phyloP scores from a whole-genome alignment of 139 green algal genomes.

The Coelastrella sp. region DNA sequence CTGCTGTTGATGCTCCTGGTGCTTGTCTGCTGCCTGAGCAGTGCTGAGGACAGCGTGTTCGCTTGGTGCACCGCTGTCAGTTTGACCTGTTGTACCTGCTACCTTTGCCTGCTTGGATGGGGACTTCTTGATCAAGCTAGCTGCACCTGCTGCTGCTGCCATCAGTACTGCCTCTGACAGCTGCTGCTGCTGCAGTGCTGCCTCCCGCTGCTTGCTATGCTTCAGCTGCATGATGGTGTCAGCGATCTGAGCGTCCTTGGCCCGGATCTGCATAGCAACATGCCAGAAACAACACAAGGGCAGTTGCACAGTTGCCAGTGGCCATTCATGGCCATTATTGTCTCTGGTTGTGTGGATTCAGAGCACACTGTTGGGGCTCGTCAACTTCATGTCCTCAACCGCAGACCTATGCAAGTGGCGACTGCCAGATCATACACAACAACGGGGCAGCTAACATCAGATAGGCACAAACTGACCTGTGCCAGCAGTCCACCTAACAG shows the following conservation, averaged over 20 bases:
- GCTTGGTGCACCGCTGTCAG: not conserved
- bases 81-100: not conserved
- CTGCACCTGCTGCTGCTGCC: slow-evolving; percentile 33
- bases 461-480: not conserved
- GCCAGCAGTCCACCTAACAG: slow-evolving; percentile 20
- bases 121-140: not conserved
- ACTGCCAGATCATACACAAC: not conserved
- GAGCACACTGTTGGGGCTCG: no score
- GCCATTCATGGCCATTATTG: not conserved
- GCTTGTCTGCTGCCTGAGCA: not conserved
- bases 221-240: not conserved
- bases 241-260: slow-evolving; percentile 21
- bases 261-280: slow-evolving; percentile 14
- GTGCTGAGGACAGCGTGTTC: not conserved
- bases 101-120: no score
- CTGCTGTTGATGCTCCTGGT: not conserved
- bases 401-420: no score
- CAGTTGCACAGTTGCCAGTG: not conserved
- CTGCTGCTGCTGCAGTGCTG: slow-evolving; percentile 25
- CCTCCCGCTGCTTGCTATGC: slow-evolving; percentile 11
- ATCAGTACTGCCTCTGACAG: not conserved
- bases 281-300: not conserved
- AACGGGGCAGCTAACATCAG: not conserved
- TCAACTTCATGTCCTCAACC: no score
- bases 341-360: no score